phyloP scores from a whole-genome alignment of 352 stramenopile genomes.

The Globisporangium viniferum region DNA sequence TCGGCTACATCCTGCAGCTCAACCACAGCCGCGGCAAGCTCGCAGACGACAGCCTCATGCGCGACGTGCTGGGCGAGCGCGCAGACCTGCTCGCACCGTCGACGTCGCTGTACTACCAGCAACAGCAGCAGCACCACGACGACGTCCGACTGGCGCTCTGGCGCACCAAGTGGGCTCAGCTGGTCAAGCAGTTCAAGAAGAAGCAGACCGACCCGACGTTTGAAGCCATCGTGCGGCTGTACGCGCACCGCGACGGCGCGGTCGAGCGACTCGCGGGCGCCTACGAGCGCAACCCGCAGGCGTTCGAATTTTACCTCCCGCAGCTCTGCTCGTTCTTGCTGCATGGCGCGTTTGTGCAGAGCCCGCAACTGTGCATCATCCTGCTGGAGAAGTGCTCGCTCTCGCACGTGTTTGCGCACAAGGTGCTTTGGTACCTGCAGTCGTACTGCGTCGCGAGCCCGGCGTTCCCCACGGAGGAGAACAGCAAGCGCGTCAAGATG shows the following conservation, averaged over 20 bases:
- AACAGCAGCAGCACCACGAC: constrained; percentile 26
- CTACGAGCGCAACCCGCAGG: constrained; percentile 51
- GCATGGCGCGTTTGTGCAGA: constrained; percentile 60
- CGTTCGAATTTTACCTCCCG: constrained; percentile 85
- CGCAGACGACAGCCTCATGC: constrained; percentile 59
- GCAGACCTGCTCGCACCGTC: constrained; percentile 6
- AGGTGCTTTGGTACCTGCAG: constrained; percentile 83
- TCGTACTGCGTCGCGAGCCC: constrained; percentile 73
- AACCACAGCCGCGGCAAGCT: constrained; percentile 68
- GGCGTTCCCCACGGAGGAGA: constrained; percentile 50
- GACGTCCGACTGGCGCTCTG: constrained; percentile 51
- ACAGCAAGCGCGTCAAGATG: constrained; percentile 60
- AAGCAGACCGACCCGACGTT: constrained; percentile 72
- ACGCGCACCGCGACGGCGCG: constrained; percentile 69
- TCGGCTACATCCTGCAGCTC: constrained; percentile 75
- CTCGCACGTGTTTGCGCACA: constrained; percentile 84
- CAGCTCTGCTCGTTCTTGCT: constrained; percentile 84
- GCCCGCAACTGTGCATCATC: constrained; percentile 60
- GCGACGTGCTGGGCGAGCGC: constrained; percentile 49
- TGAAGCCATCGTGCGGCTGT: constrained; percentile 80
- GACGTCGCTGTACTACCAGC: constrained; percentile 7
- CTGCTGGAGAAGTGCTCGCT: constrained; percentile 76
- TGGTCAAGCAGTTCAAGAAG: constrained; percentile 65
- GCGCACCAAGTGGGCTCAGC: constrained; percentile 71
- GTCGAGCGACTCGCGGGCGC: constrained; percentile 48